A percentile compares a stretch with the other conserved stretches of the same genome.
Conservation (phyloP, 805 yeast genomes). For the Saturnispora serradocipensis region DNA sequence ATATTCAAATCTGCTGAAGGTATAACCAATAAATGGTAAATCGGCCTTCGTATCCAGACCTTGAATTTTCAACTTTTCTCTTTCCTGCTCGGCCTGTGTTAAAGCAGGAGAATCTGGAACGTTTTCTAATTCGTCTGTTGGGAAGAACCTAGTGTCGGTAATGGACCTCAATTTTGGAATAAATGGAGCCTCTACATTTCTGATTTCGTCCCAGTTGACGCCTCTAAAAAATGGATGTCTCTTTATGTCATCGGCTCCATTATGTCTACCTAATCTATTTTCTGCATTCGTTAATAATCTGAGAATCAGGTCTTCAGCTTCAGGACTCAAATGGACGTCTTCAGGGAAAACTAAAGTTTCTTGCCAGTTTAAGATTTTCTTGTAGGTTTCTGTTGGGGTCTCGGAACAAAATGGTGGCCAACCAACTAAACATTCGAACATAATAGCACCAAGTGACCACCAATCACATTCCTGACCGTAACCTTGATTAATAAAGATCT, state of each 20-base stretch:
- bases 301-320: conserved; percentile 78
- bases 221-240: conserved; percentile 89
- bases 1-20: conserved; percentile 90
- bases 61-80: conserved; percentile 42
- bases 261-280: conserved; percentile 71
- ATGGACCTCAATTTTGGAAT: conserved; percentile 85
- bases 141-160: conserved; percentile 96
- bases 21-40: conserved; percentile 94
- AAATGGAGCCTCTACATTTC: conserved; percentile 87
- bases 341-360: conserved; percentile 85
- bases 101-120: conserved; percentile 84
- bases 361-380: conserved; percentile 86
- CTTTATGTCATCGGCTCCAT: conserved; percentile 90
- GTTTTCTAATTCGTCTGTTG: conserved; percentile 91
- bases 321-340: conserved; percentile 81
- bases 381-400: conserved; percentile 87
- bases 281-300: conserved; percentile 71
- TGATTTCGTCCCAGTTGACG: conserved; percentile 87
- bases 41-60: conserved; percentile 64
- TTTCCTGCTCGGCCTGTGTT: conserved; percentile 56
- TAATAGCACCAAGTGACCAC: conserved; percentile 96
- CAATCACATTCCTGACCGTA: conserved; percentile 96
- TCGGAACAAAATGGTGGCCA: conserved; percentile 98
- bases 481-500: conserved; percentile 85
- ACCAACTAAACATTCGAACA: conserved; percentile 93